A percentile compares a stretch with the other conserved stretches of the same genome.
Evolutionary conservation across 179 eudicot species (phyloP).

Genomic region (Heliamphora pulchella): DNA sequence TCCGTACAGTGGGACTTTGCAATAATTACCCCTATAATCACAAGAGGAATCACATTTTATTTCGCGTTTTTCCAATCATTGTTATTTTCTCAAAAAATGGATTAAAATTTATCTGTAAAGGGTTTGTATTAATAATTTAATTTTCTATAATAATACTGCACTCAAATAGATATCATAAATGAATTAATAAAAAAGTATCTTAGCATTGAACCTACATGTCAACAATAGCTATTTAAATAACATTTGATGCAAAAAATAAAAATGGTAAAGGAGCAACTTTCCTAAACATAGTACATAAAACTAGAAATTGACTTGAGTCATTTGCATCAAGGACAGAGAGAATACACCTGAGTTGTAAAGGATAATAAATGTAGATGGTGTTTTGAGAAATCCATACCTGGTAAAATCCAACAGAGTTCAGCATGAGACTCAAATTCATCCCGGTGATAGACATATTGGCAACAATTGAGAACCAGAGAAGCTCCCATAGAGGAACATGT

Average conservation of each 20-base stretch:
- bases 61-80: neutral
- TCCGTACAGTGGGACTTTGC: no score
- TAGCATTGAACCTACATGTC: neutral
- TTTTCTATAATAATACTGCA: neutral
- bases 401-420: conserved; percentile 63
- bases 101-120: neutral
- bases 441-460: conserved; percentile 64
- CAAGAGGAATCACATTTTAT: neutral
- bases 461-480: conserved; percentile 68
- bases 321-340: neutral
- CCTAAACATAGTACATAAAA: neutral
- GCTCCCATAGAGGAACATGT: conserved; percentile 78
- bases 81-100: neutral
- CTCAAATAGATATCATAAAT: neutral
- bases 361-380: neutral
- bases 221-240: neutral
- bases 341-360: neutral
- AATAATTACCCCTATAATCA: neutral
- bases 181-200: neutral
- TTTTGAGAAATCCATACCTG: conserved; percentile 36
- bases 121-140: neutral
- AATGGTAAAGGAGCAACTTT: neutral
- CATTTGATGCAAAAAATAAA: neutral
- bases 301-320: neutral
- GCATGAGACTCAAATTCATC: conserved; percentile 69